A percentile compares a stretch with the other conserved stretches of the same genome.
Conservation (phyloP, 345 rosid species). For the Camelina laxa region DNA sequence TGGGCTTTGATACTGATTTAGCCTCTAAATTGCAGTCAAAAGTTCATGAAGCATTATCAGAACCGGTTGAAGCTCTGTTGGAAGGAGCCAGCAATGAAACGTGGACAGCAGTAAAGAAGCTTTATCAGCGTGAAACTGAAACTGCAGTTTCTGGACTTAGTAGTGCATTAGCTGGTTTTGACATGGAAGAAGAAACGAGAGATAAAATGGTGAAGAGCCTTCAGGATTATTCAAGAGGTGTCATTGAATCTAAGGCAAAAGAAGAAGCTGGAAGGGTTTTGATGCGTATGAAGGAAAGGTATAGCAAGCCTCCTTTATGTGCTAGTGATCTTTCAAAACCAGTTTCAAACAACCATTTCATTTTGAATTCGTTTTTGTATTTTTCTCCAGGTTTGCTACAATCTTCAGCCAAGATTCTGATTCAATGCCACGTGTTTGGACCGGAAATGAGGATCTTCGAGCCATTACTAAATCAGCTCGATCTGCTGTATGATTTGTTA, state of each 20-base stretch:
- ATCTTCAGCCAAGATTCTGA: conserved; percentile 89
- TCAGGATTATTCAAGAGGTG: conserved; percentile 63
- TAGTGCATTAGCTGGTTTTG: conserved; percentile 70
- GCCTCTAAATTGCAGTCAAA: conserved; percentile 57
- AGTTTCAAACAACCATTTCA: conserved; percentile 10
- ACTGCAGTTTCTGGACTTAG: conserved; percentile 70
- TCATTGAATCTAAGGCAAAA: conserved; percentile 81
- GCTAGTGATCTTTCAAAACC: conserved; percentile 22
- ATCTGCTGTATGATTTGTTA: conserved; percentile 59
- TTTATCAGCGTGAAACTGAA: conserved; percentile 66
- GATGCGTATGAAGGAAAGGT: conserved; percentile 94
- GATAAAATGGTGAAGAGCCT: conserved; percentile 62
- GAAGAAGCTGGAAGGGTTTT: conserved; percentile 86
- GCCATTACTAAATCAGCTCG: conserved; percentile 89
- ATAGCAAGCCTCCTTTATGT: conserved; percentile 22
- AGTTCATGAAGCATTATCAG: conserved; percentile 69
- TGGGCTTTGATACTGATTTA: conserved; percentile 11
- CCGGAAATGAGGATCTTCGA: conserved; percentile 92
- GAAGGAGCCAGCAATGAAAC: conserved; percentile 80
- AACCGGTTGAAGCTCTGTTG: conserved; percentile 84
- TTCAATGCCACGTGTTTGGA: conserved; percentile 98
- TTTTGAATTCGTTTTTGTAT: background rate
- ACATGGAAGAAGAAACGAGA: conserved; percentile 64
- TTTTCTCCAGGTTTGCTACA: conserved; percentile 68
- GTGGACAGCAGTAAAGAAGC: conserved; percentile 80